These are phyloP conservation scores for Colletotrichum lupini DNA, from an alignment of 2,329 filamentous ascomycete species.

Conservation along the genomic window DNA sequence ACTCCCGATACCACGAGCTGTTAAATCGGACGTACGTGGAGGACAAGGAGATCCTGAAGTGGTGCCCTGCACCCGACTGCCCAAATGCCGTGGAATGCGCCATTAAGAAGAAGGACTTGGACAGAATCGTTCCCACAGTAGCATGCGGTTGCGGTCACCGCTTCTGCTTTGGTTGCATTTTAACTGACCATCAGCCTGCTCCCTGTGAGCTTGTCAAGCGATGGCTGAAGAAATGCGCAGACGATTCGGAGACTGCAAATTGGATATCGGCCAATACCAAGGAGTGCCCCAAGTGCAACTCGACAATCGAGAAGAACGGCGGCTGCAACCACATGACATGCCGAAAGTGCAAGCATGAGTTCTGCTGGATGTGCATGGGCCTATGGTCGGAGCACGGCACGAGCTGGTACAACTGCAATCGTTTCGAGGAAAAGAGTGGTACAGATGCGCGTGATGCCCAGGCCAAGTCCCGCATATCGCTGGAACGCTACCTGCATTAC, in stretches of 20 bases:
- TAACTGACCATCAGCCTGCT: conserved; percentile 91
- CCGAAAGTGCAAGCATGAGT: conserved; percentile 93
- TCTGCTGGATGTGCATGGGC: conserved; percentile 99
- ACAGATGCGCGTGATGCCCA: conserved; percentile 91
- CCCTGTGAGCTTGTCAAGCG: conserved; percentile 91
- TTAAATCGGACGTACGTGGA: conserved; percentile 96
- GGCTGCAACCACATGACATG: conserved; percentile 99
- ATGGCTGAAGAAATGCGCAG: conserved; percentile 98
- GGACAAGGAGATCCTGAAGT: conserved; percentile 94
- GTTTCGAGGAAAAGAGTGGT: conserved; percentile 96
- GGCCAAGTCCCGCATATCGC: conserved; percentile 86
- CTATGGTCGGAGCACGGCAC: conserved; percentile 98
- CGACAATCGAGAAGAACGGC: conserved; percentile 98
- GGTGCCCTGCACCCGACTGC: conserved; percentile 98
- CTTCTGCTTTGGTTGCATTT: conserved; percentile 95
- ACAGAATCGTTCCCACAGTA: conserved; percentile 89
- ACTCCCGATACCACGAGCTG: conserved; percentile 80
- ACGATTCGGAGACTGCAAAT: conserved; percentile 97
- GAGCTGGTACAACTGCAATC: conserved; percentile 99
- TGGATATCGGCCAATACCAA: conserved; percentile 99
- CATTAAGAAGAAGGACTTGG: conserved; percentile 88
- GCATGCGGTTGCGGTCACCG: conserved; percentile 84
- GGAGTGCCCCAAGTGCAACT: conserved; percentile 94
- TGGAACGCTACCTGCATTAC: conserved; percentile 98
- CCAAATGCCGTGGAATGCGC: conserved; percentile 90